These are phyloP conservation scores for Biscutella auriculata DNA, from an alignment of 441 rosid genomes.

Conservation along the genomic window DNA sequence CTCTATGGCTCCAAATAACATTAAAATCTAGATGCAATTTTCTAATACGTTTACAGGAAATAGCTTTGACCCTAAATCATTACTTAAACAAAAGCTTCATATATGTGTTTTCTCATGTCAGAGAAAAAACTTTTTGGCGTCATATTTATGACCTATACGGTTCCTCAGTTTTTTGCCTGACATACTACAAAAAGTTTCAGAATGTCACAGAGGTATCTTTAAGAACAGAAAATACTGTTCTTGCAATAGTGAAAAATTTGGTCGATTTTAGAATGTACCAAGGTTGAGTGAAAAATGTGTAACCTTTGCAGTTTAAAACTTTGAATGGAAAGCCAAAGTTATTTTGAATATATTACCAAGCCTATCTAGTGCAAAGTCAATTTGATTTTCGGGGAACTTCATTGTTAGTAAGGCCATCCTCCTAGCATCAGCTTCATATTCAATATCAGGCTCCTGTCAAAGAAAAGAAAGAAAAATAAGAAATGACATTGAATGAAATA, in stretches of 20 bases:
- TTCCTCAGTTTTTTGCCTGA: background rate
- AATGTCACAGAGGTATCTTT: background rate
- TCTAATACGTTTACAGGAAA: background rate
- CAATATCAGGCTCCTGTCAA: conserved; percentile 56
- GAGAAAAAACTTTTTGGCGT: background rate
- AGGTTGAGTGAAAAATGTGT: no score
- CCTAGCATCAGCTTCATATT: conserved; percentile 35
- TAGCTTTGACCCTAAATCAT: background rate
- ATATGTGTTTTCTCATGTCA: background rate
- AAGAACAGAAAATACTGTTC: background rate
- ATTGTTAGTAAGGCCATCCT: conserved; percentile 52
- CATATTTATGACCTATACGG: background rate
- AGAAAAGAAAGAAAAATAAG: background rate
- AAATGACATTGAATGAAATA: background rate
- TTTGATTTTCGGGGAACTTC: conserved; percentile 53
- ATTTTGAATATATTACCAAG: conserved; percentile 41
- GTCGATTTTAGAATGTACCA: background rate
- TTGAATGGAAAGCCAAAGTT: conserved; percentile 3
- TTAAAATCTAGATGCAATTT: background rate
- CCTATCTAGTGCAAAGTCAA: conserved; percentile 63
- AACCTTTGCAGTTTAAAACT: background rate
- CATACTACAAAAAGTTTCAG: background rate
- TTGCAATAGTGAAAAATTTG: background rate
- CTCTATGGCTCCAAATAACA: background rate
- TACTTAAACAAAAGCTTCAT: background rate